These are phyloP conservation scores for Eucalyptus tenuipes DNA, from an alignment of 345 rosid genomes.

Conservation along the genomic window DNA sequence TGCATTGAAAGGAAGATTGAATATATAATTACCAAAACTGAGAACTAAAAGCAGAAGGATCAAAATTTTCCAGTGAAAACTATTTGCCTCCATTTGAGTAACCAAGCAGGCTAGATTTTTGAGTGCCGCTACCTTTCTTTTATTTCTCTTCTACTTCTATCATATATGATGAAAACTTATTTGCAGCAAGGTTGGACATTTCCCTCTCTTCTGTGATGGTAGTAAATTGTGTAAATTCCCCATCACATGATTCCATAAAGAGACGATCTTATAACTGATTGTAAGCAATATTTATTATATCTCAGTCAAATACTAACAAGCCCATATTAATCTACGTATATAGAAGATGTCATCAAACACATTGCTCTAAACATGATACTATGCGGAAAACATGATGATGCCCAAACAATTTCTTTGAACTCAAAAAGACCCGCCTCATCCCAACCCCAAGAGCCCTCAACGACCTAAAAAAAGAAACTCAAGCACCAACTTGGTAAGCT, in stretches of 20 bases:
- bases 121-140: neutral
- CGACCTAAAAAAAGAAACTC: neutral
- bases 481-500: neutral
- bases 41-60: neutral
- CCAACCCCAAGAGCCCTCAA: neutral
- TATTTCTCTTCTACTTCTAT: neutral
- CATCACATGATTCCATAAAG: neutral
- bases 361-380: neutral
- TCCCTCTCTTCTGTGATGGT: neutral
- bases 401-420: neutral
- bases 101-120: neutral
- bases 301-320: neutral
- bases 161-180: neutral
- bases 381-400: neutral
- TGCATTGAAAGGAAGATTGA: neutral
- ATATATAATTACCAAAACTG: neutral
- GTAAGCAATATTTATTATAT: neutral
- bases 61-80: neutral
- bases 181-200: neutral
- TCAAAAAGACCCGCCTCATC: neutral
- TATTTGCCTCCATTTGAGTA: neutral
- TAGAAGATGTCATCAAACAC: neutral
- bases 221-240: neutral
- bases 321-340: neutral
- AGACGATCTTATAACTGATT: neutral